phyloP scores from a whole-genome alignment of 1,284 basidiomycete genomes.

The Ganoderma lingzhi region DNA sequence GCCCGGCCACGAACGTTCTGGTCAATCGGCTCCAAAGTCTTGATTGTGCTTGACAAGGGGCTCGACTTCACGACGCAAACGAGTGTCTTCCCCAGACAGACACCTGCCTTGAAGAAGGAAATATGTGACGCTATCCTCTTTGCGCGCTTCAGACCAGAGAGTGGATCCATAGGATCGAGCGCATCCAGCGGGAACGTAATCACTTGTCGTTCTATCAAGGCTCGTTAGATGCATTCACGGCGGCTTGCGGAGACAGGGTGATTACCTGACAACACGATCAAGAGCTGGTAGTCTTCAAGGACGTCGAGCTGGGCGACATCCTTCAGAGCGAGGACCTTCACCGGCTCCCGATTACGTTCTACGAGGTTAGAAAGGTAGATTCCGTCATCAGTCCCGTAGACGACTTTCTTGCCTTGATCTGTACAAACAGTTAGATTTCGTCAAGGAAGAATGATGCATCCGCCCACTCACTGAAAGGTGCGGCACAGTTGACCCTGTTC shows the following conservation, averaged over 20 bases:
- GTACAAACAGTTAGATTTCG: conserved; percentile 18
- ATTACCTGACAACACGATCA: conserved; percentile 94
- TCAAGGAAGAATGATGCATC: not conserved
- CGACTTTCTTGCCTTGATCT: conserved; percentile 89
- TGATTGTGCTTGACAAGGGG: conserved; percentile 96
- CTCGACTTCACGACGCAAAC: conserved; percentile 98
- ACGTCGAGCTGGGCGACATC: conserved; percentile 97
- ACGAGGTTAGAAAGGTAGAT: conserved; percentile 93
- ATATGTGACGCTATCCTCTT: conserved; percentile 97
- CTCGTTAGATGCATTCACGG: conserved; percentile 12
- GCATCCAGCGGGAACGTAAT: conserved; percentile 97
- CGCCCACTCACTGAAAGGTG: conserved; percentile 84
- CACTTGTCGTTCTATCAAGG: conserved; percentile 83
- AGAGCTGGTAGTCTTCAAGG: conserved; percentile 94
- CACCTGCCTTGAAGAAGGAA: conserved; percentile 97
- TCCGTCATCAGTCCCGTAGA: conserved; percentile 97
- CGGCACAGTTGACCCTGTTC: conserved; percentile 93
- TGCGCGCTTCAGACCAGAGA: conserved; percentile 91
- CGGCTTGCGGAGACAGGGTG: conserved; percentile 9
- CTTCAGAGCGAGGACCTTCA: conserved; percentile 89
- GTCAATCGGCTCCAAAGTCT: conserved; percentile 96
- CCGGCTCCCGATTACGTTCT: conserved; percentile 81
- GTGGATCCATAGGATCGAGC: conserved; percentile 90
- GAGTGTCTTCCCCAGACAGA: conserved; percentile 92
- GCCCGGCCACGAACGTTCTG: conserved; percentile 83